Evolutionary conservation across 768 basidiomycete species (phyloP).

Genomic region (Boletus rubescentipes): DNA sequence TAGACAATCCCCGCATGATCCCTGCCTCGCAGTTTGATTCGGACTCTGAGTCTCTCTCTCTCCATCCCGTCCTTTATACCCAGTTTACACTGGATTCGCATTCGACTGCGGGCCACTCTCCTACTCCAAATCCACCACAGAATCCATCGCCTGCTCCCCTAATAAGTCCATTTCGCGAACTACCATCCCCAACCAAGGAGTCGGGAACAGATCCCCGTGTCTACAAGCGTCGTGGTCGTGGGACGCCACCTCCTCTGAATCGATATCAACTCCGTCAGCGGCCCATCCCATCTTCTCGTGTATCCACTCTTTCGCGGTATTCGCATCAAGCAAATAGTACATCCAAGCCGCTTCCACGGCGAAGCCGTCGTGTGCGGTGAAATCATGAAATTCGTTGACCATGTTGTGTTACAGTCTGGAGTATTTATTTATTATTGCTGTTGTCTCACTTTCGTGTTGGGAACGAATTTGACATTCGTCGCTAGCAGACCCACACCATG

Average conservation of each 20-base stretch:
- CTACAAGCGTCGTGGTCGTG: constrained; percentile 12
- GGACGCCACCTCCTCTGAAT: constrained; percentile 9
- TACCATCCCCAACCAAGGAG: constrained; percentile 9
- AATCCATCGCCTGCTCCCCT: constrained; percentile 7
- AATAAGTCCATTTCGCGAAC: constrained; percentile 7
- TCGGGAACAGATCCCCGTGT: not conserved
- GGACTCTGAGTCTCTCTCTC: constrained; percentile 26
- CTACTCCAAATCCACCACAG: constrained; percentile 5
- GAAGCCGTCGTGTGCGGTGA: constrained; percentile 15
- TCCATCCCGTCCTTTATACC: constrained; percentile 38
- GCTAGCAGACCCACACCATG: constrained; percentile 3
- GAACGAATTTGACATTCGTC: constrained; percentile 7
- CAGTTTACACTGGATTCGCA: constrained; percentile 35
- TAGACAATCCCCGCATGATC: constrained; percentile 31
- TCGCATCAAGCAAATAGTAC: constrained; percentile 13
- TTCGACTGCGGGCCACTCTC: constrained; percentile 3
- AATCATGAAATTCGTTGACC: not conserved
- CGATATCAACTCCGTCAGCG: constrained; percentile 34
- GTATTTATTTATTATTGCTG: constrained; percentile 39
- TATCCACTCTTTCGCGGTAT: constrained; percentile 18
- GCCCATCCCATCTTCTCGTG: constrained; percentile 18
- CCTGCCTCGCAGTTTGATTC: constrained; percentile 40
- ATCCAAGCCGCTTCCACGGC: constrained; percentile 15
- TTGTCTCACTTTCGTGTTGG: constrained; percentile 24
- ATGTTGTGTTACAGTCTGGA: constrained; percentile 3